Conservation (phyloP, 208 protist genomes). For the Angomonas deanei region DNA sequence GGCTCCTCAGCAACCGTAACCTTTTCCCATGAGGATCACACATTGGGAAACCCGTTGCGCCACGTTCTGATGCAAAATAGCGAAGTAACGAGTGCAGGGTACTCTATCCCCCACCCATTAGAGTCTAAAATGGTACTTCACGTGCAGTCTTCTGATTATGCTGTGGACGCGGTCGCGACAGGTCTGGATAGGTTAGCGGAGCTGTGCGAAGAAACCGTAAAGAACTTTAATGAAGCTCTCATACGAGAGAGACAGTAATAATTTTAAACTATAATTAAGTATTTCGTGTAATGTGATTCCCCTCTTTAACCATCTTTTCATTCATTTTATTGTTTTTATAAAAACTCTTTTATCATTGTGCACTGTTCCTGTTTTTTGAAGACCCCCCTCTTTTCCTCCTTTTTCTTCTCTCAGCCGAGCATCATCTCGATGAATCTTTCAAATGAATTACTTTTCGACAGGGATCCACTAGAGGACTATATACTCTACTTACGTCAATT, state of each 20-base stretch:
- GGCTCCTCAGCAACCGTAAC: conserved; percentile 75
- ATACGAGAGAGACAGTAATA: conserved; percentile 32
- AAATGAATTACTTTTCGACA: not conserved
- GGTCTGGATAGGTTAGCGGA: conserved; percentile 74
- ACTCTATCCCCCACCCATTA: conserved; percentile 91
- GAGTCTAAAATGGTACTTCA: conserved; percentile 92
- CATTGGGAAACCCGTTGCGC: conserved; percentile 88
- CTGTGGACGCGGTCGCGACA: conserved; percentile 73
- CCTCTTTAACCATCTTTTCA: not conserved
- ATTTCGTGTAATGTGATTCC: not conserved
- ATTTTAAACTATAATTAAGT: not conserved
- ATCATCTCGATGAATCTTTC: not conserved
- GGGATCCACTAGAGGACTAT: not conserved
- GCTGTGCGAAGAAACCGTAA: conserved; percentile 74
- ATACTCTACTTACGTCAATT: not conserved
- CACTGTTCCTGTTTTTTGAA: conserved; percentile 8
- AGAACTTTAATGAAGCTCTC: conserved; percentile 61
- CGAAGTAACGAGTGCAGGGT: conserved; percentile 83
- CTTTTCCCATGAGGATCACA: conserved; percentile 91
- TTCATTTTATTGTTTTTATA: not conserved
- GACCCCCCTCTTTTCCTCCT: not conserved
- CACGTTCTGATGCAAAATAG: conserved; percentile 91
- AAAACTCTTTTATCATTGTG: not conserved
- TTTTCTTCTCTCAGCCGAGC: not conserved
- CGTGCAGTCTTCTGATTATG: conserved; percentile 85